These are phyloP conservation scores for Crucibulum laeve DNA, from an alignment of 768 basidiomycete genomes.

Conservation along the genomic window DNA sequence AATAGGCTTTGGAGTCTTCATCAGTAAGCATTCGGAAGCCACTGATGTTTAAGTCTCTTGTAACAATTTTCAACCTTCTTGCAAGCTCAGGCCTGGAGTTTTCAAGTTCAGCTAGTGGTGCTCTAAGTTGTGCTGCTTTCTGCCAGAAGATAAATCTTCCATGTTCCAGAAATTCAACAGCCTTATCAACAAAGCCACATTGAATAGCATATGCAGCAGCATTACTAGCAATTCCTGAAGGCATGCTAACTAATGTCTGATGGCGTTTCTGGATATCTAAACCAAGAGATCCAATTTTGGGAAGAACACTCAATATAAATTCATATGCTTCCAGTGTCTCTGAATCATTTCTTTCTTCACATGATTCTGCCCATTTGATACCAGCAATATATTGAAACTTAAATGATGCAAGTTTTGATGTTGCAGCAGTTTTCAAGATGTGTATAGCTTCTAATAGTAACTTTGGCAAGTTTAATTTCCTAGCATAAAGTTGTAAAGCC, in stretches of 20 bases:
- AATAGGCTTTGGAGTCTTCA: neutral
- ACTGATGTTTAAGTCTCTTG: neutral
- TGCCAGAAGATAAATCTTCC: conserved; percentile 1
- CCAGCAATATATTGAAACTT: neutral
- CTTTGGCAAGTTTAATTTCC: neutral
- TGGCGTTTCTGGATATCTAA: conserved; percentile 2
- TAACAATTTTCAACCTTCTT: neutral
- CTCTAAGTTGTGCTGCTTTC: neutral
- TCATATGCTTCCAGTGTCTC: conserved; percentile 8
- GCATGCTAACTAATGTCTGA: conserved; percentile 3
- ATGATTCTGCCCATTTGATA: neutral
- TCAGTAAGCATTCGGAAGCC: neutral
- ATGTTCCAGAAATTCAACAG: conserved; percentile 10
- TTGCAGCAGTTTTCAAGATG: neutral
- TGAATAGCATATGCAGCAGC: conserved; percentile 8
- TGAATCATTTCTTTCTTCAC: neutral
- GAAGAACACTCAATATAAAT: conserved; percentile 2
- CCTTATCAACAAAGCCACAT: conserved; percentile 4
- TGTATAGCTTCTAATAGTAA: neutral
- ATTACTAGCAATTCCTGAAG: neutral
- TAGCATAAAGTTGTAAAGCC: neutral
- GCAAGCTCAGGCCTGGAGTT: neutral
- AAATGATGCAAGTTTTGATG: neutral
- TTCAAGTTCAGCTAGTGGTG: neutral
- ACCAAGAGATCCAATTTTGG: conserved; percentile 8